Evolutionary conservation across 345 rosid genomes (phyloP).

Genomic region (Eucalyptus globulus): DNA sequence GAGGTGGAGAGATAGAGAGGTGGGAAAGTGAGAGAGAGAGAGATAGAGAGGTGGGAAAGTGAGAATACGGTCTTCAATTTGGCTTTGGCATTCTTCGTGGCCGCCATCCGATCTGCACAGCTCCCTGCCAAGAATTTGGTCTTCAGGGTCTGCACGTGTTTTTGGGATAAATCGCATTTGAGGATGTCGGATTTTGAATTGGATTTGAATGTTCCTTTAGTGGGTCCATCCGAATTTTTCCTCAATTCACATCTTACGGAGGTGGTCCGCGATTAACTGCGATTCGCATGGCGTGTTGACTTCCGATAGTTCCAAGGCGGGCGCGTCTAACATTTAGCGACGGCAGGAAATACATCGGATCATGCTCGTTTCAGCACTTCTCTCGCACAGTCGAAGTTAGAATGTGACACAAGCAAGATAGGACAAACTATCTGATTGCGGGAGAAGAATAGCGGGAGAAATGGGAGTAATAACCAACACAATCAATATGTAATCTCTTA

Average conservation of each 20-base stretch:
- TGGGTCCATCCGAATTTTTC: background rate
- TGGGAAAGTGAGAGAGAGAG: background rate
- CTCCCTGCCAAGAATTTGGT: background rate
- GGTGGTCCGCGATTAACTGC: background rate
- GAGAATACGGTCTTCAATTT: background rate
- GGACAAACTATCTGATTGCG: background rate
- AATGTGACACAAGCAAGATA: background rate
- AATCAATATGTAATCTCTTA: background rate
- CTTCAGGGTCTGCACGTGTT: background rate
- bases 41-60: background rate
- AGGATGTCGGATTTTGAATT: background rate
- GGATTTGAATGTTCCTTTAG: background rate
- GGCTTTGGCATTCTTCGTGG: background rate
- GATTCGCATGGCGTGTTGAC: background rate
- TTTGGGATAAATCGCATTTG: background rate
- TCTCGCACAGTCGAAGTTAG: background rate
- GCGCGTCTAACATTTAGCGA: background rate
- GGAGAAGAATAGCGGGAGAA: background rate
- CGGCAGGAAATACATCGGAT: background rate
- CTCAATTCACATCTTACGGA: background rate
- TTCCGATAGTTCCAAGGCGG: background rate
- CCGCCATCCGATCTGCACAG: background rate
- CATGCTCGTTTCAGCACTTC: background rate
- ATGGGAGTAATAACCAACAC: background rate
- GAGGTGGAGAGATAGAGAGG: background rate